These are phyloP conservation scores for Barnettozyma populi DNA, from an alignment of 805 yeast genomes.

Conservation along the genomic window DNA sequence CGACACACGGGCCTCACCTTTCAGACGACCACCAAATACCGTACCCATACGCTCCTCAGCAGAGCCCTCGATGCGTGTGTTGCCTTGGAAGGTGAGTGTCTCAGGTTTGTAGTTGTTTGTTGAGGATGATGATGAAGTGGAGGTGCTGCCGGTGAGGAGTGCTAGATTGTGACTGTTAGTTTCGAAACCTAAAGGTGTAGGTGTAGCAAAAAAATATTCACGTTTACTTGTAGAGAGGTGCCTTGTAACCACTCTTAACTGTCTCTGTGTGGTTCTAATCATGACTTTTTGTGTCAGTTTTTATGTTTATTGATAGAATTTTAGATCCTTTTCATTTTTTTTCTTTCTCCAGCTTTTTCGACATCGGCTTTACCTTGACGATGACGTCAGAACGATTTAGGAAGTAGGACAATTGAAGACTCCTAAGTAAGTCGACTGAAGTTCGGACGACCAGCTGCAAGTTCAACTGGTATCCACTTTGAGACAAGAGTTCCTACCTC, in stretches of 20 bases:
- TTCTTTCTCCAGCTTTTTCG: not conserved
- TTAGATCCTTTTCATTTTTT: not conserved
- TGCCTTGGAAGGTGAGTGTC: conserved; percentile 27
- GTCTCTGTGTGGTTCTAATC: not conserved
- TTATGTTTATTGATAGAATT: no score
- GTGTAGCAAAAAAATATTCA: no score
- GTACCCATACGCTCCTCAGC: conserved; percentile 43
- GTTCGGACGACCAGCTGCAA: no score
- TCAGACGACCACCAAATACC: conserved; percentile 53
- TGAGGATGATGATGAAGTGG: not conserved
- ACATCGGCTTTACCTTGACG: not conserved
- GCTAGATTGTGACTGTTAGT: not conserved
- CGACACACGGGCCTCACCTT: conserved; percentile 43
- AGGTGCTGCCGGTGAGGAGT: not conserved
- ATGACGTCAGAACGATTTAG: not conserved
- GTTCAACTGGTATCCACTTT: no score
- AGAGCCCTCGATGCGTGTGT: conserved; percentile 26
- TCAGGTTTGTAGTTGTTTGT: not conserved
- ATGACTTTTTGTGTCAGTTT: not conserved
- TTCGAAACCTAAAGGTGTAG: not conserved
- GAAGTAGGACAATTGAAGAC: not conserved
- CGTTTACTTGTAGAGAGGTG: not conserved
- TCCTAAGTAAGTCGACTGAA: no score
- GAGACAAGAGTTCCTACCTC: no score
- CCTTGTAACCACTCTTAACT: not conserved